Evolutionary conservation across 495 filamentous ascomycete species (phyloP).

Genomic region (Aspergillus nanangensis): DNA sequence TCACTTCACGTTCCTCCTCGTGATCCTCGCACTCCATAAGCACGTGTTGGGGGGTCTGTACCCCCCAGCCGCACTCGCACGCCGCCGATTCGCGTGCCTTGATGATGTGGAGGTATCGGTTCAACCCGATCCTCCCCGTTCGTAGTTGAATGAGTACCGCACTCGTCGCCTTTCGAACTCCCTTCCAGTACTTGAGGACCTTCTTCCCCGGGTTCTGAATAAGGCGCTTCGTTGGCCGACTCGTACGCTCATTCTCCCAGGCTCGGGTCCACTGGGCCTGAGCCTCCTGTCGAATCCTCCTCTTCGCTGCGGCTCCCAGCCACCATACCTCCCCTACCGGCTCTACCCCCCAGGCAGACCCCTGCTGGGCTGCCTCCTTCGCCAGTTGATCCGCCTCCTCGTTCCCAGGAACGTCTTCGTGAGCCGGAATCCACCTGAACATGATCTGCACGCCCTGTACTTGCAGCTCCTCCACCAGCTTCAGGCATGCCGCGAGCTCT

Average conservation of each 20-base stretch:
- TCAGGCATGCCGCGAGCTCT: slow-evolving; percentile 1
- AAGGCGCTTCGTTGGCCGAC: slow-evolving; percentile 3
- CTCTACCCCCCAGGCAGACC: too few relatives aligned
- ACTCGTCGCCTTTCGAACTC: slow-evolving; percentile 16
- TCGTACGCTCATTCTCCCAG: not conserved
- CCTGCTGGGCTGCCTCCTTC: not conserved
- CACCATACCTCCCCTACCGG: too few relatives aligned
- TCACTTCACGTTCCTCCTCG: not conserved
- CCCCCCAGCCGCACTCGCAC: slow-evolving; percentile 20
- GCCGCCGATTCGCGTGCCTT: slow-evolving; percentile 19
- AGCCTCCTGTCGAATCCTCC: not conserved
- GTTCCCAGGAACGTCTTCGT: slow-evolving; percentile 23
- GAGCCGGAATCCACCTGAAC: slow-evolving; percentile 20
- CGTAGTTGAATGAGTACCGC: slow-evolving; percentile 26
- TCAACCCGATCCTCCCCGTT: slow-evolving; percentile 25
- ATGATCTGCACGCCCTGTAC: slow-evolving; percentile 3
- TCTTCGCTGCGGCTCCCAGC: slow-evolving; percentile 5
- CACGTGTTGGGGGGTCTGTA: slow-evolving; percentile 25
- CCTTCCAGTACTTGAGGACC: slow-evolving; percentile 2
- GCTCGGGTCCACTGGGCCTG: not conserved
- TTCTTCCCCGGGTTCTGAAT: not conserved
- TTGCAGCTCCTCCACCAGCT: not conserved
- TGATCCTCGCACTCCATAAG: slow-evolving; percentile 19
- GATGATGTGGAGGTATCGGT: slow-evolving; percentile 26
- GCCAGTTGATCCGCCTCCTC: slow-evolving; percentile 16